Percentiles rank a stretch among this genome's conserved stretches.
These are phyloP conservation scores for Arthrobotrys iridis DNA, from an alignment of 2,329 filamentous ascomycete genomes.

Conservation along the genomic window DNA sequence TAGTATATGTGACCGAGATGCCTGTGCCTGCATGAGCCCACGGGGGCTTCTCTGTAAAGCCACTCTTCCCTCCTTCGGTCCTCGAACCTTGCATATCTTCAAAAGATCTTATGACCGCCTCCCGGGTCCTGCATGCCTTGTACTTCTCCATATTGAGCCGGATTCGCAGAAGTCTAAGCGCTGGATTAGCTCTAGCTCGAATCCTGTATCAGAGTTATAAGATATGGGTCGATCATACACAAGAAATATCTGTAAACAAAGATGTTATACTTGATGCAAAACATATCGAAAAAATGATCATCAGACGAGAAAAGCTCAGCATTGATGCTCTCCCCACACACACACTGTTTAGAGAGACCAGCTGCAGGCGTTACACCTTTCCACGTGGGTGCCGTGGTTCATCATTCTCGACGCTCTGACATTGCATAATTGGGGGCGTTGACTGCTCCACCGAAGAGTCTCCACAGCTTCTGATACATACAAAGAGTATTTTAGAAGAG, in stretches of 20 bases:
- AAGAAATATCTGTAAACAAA: not conserved
- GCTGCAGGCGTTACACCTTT: constrained; percentile 13
- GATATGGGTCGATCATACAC: not conserved
- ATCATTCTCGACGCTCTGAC: not conserved
- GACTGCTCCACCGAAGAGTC: not conserved
- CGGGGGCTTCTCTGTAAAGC: too few relatives aligned
- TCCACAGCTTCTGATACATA: not conserved
- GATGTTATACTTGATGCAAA: not conserved
- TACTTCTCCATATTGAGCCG: not conserved
- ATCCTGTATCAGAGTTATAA: not conserved
- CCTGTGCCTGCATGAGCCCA: constrained; percentile 1
- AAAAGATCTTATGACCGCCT: not conserved
- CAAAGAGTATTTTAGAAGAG: not conserved
- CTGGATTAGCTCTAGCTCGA: too few relatives aligned
- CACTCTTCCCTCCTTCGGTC: too few relatives aligned
- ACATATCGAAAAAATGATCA: not conserved
- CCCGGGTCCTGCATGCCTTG: not conserved
- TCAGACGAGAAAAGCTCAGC: constrained; percentile 1
- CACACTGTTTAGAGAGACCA: not conserved
- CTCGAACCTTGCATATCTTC: not conserved
- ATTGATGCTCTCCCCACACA: not conserved
- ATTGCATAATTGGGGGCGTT: not conserved
- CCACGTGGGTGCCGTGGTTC: constrained; percentile 20
- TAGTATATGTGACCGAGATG: too few relatives aligned
- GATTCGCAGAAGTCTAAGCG: not conserved